Base-by-base conservation (phyloP, 345 rosid species). In the Gossypioides kirkii region DNA sequence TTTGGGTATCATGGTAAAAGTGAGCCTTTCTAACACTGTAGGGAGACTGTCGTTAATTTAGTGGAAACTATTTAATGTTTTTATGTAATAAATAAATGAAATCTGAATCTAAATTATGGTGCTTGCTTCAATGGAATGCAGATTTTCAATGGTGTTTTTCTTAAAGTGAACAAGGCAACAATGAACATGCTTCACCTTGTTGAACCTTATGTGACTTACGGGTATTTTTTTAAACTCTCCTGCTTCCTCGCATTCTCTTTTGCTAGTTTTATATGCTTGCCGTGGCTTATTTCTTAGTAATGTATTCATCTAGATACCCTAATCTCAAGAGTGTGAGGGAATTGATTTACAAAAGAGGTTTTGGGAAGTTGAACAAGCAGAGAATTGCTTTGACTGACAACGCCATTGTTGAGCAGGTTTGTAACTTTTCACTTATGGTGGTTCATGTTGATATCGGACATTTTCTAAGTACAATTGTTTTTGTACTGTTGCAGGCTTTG, bases 121-220 rank as follows among this genome's bases (percentile, higher is more conserved):
- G 36, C 14, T 46, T 66, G 54, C 55, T 13, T 42, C 52, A 23
- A 17, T 10, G n/a, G n/a, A 32, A 18, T 73, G 17, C 86, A 92
- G 98, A 94, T 94, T 4, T 94, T 92, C 73, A 94, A 92, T 55
- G 98, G 98, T 3, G 98, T 92, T 14, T 90, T 94, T 76, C 86
- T 94, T 17, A 94, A 90, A 77, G 98, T 94, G 18, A 94, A 90
- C 89, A 90, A 90, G 68, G 96, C 98, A 18, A 91, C 98, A 17
- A 59, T 92, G 84, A 92, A 94, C 71, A 92, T 92, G 98, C 89
- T 94, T 47, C 97, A 87, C 73, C 81, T 96, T 60, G 97, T 94
- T 79, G 97, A 90, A 75, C 98, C 97, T 18, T 94, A 92, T 80
- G 98, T 92, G 66, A 92, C 98, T 11, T 94, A 81, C 18, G 98